These are phyloP conservation scores for Trichoderma reesei DNA, from an alignment of 495 filamentous ascomycete species.

Conservation along the genomic window DNA sequence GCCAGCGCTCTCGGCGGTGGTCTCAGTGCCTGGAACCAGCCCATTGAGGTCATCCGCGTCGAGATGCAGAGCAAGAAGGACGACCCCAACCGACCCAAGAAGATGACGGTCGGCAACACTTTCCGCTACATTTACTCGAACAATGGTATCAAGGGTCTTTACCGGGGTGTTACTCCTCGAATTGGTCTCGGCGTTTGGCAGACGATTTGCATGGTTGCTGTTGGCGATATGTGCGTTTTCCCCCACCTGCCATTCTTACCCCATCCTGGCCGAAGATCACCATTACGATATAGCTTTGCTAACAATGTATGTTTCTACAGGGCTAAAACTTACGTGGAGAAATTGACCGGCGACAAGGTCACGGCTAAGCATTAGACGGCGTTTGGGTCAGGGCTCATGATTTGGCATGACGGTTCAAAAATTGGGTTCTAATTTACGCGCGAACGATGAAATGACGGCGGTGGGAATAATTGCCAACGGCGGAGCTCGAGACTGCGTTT, in stretches of 20 bases:
- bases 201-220: constrained; percentile 98
- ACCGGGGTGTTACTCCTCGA: constrained; percentile 88
- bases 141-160: constrained; percentile 87
- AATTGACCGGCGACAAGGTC: constrained; percentile 85
- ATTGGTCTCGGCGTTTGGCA: constrained; percentile 97
- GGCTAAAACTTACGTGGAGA: constrained; percentile 95
- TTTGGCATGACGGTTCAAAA: background rate
- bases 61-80: constrained; percentile 99
- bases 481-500: background rate
- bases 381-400: constrained; percentile 12
- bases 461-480: background rate
- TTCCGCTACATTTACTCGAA: constrained; percentile 84
- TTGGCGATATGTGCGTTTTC: constrained; percentile 88
- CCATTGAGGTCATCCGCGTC: constrained; percentile 98
- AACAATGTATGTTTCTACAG: constrained; percentile 37
- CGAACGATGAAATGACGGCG: constrained; percentile 2
- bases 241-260: no score
- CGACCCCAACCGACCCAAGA: constrained; percentile 95
- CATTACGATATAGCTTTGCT: constrained; percentile 14
- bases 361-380: constrained; percentile 87
- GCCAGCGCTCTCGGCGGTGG: constrained; percentile 86
- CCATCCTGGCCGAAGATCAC: no score
- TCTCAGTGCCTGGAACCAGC: constrained; percentile 96
- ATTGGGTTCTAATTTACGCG: constrained; percentile 5
- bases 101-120: constrained; percentile 90